Evolutionary conservation across 768 basidiomycete genomes (phyloP).

Genomic region (Collybia mongolica): DNA sequence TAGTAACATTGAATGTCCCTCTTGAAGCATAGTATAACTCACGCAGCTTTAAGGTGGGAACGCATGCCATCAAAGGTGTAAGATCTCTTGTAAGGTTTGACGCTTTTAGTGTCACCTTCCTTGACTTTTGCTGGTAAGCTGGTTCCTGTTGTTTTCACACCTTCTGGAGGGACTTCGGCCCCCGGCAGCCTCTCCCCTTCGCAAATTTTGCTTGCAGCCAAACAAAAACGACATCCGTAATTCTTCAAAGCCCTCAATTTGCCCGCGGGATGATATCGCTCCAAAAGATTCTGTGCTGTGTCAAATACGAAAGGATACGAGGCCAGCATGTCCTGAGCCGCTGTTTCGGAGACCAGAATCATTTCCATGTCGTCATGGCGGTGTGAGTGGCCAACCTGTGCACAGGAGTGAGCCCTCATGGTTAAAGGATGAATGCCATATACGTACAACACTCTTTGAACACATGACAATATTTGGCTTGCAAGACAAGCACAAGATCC

Average conservation of each 20-base stretch:
- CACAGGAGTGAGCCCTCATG: not conserved
- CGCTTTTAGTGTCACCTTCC: too few species aligned
- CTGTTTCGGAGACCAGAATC: conserved; percentile 22
- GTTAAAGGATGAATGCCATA: not conserved
- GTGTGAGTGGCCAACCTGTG: conserved; percentile 63
- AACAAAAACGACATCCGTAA: conserved; percentile 59
- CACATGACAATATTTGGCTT: conserved; percentile 46
- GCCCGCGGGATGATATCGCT: not conserved
- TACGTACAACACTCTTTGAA: conserved; percentile 43
- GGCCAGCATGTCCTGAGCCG: conserved; percentile 3
- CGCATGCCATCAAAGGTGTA: conserved; percentile 56
- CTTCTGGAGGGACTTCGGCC: not conserved
- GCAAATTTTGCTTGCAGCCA: not conserved
- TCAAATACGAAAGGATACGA: conserved; percentile 14
- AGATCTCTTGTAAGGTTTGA: not conserved
- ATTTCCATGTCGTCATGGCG: conserved; percentile 58
- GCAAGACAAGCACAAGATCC: conserved; percentile 51
- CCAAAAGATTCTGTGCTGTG: conserved; percentile 18
- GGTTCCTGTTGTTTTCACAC: not conserved
- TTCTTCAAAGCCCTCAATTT: conserved; percentile 26
- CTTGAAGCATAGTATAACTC: not conserved
- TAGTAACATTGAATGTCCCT: not conserved
- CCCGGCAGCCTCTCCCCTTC: not conserved
- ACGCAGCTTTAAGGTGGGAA: conserved; percentile 47
- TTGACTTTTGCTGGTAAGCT: not conserved